A percentile compares a stretch with the other conserved stretches of the same genome.
Conservation (phyloP, 2,329 filamentous ascomycete genomes). For the Ilyonectria sp. region DNA sequence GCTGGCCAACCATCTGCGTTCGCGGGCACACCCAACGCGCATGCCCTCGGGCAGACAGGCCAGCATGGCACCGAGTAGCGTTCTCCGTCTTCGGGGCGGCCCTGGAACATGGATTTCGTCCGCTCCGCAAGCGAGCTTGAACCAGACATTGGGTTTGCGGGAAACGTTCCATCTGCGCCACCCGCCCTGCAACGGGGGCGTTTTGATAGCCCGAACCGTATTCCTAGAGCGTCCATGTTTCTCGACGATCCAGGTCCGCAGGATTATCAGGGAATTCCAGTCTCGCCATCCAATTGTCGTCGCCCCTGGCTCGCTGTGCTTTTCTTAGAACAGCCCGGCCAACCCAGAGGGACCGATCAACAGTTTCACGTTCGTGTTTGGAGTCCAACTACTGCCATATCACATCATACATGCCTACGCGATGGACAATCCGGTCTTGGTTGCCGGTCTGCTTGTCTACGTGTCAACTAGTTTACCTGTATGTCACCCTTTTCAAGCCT, state of each 20-base stretch:
- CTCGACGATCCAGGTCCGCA: background rate
- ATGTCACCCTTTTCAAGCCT: background rate
- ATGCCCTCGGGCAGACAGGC: background rate
- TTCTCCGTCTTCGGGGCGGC: background rate
- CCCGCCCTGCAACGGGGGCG: slow-evolving; percentile 40
- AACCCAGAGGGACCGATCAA: slow-evolving; percentile 29
- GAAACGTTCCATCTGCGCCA: slow-evolving; percentile 37
- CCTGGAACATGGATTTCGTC: slow-evolving; percentile 4
- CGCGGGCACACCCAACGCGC: background rate
- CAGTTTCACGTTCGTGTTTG: slow-evolving; percentile 41
- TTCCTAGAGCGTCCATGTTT: background rate
- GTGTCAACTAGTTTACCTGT: background rate
- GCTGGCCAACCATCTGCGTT: slow-evolving; percentile 26
- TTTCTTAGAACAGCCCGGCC: slow-evolving; percentile 20
- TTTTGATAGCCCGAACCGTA: slow-evolving; percentile 3
- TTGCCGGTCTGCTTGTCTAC: background rate
- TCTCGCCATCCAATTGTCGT: slow-evolving; percentile 6
- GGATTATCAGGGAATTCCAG: background rate
- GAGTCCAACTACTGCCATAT: slow-evolving; percentile 18
- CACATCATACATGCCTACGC: slow-evolving; percentile 25
- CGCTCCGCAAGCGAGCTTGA: background rate
- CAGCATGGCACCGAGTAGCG: background rate
- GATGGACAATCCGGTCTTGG: background rate
- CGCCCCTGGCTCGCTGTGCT: background rate
- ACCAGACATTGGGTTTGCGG: background rate